Evolutionary conservation across 169 alveolate species (phyloP).

Genomic region (Eimeria sp.): DNA sequence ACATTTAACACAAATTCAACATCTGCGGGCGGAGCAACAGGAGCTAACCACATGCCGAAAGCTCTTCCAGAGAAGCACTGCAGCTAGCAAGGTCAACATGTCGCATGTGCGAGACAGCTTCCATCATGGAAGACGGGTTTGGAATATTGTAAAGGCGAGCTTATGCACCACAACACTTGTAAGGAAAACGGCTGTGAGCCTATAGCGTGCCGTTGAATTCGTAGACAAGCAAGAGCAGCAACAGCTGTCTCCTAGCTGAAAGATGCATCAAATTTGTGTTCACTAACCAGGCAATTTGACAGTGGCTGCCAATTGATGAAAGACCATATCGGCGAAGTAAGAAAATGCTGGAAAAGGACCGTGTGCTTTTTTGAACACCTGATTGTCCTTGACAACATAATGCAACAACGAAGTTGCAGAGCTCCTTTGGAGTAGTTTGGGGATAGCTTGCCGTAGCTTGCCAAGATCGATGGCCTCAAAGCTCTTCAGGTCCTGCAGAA

Average conservation of each 20-base stretch:
- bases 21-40: constrained; percentile 45
- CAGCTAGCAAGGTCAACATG: neutral
- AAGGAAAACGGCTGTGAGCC: neutral
- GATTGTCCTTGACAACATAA: constrained; percentile 81
- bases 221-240: neutral
- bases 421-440: constrained; percentile 26
- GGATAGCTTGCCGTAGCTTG: constrained; percentile 70
- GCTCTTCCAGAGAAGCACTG: neutral
- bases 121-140: neutral
- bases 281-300: constrained; percentile 79
- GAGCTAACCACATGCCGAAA: neutral
- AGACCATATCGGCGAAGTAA: constrained; percentile 57
- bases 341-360: constrained; percentile 82
- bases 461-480: constrained; percentile 75
- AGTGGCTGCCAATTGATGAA: constrained; percentile 48
- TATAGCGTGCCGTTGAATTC: neutral
- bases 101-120: neutral
- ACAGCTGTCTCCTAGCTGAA: neutral
- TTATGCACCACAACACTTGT: neutral
- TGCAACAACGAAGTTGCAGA: constrained; percentile 69
- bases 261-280: neutral
- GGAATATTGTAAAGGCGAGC: neutral
- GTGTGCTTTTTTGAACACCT: constrained; percentile 41
- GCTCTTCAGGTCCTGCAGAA: constrained; percentile 46
- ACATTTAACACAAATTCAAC: constrained; percentile 78